Evolutionary conservation across 2,329 filamentous ascomycete genomes (phyloP), one percentile per base, ranked within the genome.

Genomic region (Sarocladiaceae sp.): DNA sequence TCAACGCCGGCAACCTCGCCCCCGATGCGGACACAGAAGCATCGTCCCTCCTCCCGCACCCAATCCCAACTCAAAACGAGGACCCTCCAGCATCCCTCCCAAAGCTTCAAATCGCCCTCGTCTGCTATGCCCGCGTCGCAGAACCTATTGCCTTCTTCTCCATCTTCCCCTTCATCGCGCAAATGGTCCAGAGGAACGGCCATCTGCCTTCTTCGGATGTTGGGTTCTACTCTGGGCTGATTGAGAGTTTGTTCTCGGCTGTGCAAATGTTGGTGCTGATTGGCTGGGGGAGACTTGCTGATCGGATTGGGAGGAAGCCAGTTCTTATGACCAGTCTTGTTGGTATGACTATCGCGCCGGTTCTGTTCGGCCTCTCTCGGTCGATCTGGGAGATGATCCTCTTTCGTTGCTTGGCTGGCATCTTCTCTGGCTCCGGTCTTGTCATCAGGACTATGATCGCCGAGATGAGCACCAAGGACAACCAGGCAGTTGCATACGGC

Each of bases 61-160:
- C 44, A 15, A 4, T 18, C 31, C 28, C 40, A 10, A 10, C 5
- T 12, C 40, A 28, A 35, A 22, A 23, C 29, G 25, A 29, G 20
- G 12, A 47, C 12, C 20, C 28, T 3, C 12, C 31, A 6, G 12
- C 71, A 53, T 76, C 79, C 1, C 64, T 88, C 11, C 67, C 83
- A n/a, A 74, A 71, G 55, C 51, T 64, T n/a, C 89, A 93, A 64
- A 83, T 94, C 50, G 66, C 86, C 28, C 67, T 88, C 11, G 80
- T 94, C 12, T 93, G 88, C 72, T 88, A 84, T 63, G 83, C 84
- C 2, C 82, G 88, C 5, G 63, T 88, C 23, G 74, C 89, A 40
- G 89, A 93, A 62, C 88, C 89, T 1, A 78, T 92, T 36, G 86
- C 87, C n/a, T 93, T 90, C 71, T 93, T 92, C 72, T 83, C 78